Base-by-base conservation (phyloP, 495 filamentous ascomycete genomes). In the Penicillium lagena region DNA sequence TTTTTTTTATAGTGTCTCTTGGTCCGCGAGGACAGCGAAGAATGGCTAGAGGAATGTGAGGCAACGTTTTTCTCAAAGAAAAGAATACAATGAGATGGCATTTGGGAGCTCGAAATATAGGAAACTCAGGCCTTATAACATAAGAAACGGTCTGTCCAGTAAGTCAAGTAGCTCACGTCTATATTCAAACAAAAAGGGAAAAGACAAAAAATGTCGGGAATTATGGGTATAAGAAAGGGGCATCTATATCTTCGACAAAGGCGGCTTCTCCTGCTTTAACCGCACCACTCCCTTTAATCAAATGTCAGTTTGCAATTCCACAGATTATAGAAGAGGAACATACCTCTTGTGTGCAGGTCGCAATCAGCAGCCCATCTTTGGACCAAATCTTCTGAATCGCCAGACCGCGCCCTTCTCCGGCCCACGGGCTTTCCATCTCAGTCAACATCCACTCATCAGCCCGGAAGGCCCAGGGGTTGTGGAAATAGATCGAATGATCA, bases 401-500 rank as follows among this genome's bases (percentile, higher is more conserved):
- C 47, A 97, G 70, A 0, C 87, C 93, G 45, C 91, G 78, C 12
- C 89, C 91, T 53, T 95, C 89, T 11, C 88, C 89, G 12, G 83
- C 79, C 93, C 93, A 98, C n/a, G 91, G 88, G 46, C 81, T 90
- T 65, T 89, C 80, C 80, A 90, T 90, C 74, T 96, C 91, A 12
- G 76, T 79, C 49, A 95, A 78, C 78, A 96, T 81, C 93, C 93
- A 98, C 62, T 96, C 87, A 62, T 97, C 93, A 9, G 88, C 87
- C 33, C 76, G 75, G 59, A 95, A 88, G 28, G 76, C 77, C 51
- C 73, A 68, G 33, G 89, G 87, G 52, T 85, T 81, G 55, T 98
- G 94, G 66, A 98, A 98, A 63, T 94, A 96, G 36, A 98, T 96
- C 3, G 82, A 85, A 67, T 93, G 89, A 62, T 98, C 93, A 14